Base-by-base conservation (phyloP, 2,329 filamentous ascomycete genomes). In the Neopestalotiopsis rosae region DNA sequence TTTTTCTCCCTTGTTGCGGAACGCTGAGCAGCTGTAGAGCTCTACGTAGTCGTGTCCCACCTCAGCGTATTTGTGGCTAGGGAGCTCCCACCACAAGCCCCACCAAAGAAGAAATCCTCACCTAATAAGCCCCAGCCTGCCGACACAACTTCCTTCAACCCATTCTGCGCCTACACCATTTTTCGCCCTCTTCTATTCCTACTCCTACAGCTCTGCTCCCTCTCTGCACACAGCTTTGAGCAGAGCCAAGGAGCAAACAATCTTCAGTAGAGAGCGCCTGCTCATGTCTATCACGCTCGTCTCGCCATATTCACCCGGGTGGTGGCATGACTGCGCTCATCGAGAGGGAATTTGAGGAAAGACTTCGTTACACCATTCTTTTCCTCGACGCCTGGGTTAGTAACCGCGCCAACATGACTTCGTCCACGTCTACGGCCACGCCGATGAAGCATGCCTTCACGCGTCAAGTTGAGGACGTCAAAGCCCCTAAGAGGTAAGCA, bases 401-500 rank as follows among this genome's bases (percentile, higher is more conserved):
- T 67, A 52, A 52, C 45, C 45, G 45, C n/a, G 61, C 69, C 66
- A 67, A 30, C 24, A 61, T 59, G 49, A 88, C 88, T 79, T 94
- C 92, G 75, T 91, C 92, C 71, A 85, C 92, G 75, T 93, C 92
- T 70, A 92, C 91, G 67, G 86, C 92, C 67, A 93, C 91, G 76
- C 90, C 92, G 71, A 83, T 87, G 76, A 91, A 89, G 81, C 89
- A 92, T 81, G 84, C 88, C 72, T 98, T 98, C 81, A 92, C 96
- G 76, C 87, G 88, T 79, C 93, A 93, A 78, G 90, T 97, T 69
- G 92, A 95, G 74, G 92, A 95, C 74, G 90, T 95, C 75, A 95
- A 94, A 78, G 90, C 94, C 63, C 92, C 93, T 42, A 99, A 98
- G 83, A 94, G 91, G 96, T 97, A 91, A 83, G 91, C 88, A 68